Percentiles rank a stretch among this genome's conserved stretches.
phyloP scores from a whole-genome alignment of 2,329 filamentous ascomycete species.

The Septoria linicola region DNA sequence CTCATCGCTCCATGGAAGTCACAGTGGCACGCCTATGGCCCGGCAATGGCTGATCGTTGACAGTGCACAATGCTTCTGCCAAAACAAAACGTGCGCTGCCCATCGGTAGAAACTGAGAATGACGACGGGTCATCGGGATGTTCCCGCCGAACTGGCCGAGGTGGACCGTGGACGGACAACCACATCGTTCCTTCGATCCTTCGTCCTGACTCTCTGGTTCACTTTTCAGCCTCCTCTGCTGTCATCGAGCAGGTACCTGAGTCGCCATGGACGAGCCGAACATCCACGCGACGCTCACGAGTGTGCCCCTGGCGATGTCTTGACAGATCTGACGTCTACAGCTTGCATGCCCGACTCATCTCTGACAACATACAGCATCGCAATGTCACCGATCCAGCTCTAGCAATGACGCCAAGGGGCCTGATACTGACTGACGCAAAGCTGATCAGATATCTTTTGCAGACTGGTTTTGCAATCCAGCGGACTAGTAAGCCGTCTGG shows the following conservation, averaged over 20 bases:
- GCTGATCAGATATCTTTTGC: too few species aligned
- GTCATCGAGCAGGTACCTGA: not conserved
- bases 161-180: too few species aligned
- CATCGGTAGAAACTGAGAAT: too few species aligned
- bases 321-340: not conserved
- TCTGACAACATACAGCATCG: too few species aligned
- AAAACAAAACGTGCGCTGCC: too few species aligned
- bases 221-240: not conserved
- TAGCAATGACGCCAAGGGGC: too few species aligned
- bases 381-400: too few species aligned
- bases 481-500: too few species aligned
- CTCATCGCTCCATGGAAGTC: conserved; percentile 29
- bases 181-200: not conserved
- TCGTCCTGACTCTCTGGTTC: not conserved
- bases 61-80: not conserved
- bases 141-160: too few species aligned
- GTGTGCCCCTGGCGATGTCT: not conserved
- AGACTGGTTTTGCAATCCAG: too few species aligned
- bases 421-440: too few species aligned
- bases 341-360: not conserved
- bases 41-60: conserved; percentile 5
- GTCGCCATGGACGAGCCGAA: not conserved
- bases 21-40: conserved; percentile 1
- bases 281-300: not conserved
- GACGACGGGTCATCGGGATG: too few species aligned